Evolutionary conservation across 2,329 filamentous ascomycete species (phyloP).

Genomic region (Cryphonectria parasitica): DNA sequence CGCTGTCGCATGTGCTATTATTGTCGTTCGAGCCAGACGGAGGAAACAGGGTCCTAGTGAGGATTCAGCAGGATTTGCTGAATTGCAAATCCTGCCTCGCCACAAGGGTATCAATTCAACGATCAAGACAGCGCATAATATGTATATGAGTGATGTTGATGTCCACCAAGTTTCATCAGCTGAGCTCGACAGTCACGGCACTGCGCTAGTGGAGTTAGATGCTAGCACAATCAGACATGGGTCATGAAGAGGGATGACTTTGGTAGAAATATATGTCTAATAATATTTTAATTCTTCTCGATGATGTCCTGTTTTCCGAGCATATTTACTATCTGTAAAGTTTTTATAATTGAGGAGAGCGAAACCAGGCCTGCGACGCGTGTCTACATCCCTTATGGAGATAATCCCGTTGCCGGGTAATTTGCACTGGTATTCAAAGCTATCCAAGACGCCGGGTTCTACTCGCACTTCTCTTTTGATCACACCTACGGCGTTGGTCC

Average conservation of each 20-base stretch:
- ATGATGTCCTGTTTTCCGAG: no score
- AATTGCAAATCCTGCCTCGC: not conserved
- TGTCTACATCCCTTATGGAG: no score
- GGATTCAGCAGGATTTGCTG: not conserved
- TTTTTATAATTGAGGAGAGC: no score
- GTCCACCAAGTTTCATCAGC: not conserved
- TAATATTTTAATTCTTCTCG: no score
- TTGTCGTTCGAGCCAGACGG: slow-evolving; percentile 12
- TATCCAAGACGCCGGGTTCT: no score
- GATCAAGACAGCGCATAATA: not conserved
- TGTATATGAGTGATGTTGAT: not conserved
- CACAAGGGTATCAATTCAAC: not conserved
- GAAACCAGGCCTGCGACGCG: no score
- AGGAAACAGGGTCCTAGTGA: not conserved
- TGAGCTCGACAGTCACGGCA: not conserved
- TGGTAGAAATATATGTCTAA: not conserved
- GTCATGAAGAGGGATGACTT: not conserved
- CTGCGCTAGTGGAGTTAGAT: not conserved
- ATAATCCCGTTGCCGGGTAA: no score
- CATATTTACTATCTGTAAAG: no score
- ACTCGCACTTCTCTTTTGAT: no score
- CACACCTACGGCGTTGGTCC: no score
- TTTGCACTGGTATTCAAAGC: no score
- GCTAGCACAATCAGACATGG: not conserved
- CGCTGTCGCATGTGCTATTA: slow-evolving; percentile 14